Percentiles rank a stretch among this genome's conserved stretches.
Evolutionary conservation across 345 rosid species (phyloP).

Genomic region (Ailanthus altissimus): DNA sequence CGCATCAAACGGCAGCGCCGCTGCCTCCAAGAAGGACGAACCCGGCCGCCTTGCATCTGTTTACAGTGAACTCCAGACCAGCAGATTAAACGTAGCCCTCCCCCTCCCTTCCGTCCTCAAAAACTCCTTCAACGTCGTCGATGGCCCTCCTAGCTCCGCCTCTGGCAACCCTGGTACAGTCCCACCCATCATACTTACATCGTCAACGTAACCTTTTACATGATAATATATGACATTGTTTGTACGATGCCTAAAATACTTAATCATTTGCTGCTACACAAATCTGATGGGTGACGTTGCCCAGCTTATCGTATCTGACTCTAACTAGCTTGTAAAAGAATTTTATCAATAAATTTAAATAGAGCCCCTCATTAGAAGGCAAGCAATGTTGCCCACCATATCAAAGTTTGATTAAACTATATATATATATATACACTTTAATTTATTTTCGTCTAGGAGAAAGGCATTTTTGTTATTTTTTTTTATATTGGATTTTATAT

Average conservation of each 20-base stretch:
- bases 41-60: slow-evolving; percentile 31
- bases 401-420: too few relatives aligned
- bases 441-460: too few relatives aligned
- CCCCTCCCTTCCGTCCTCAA: slow-evolving; percentile 46
- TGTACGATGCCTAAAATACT: not conserved
- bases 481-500: too few relatives aligned
- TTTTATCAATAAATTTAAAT: too few relatives aligned
- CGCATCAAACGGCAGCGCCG: not conserved
- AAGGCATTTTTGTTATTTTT: too few relatives aligned
- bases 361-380: too few relatives aligned
- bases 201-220: too few relatives aligned
- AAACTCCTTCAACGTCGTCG: slow-evolving; percentile 37
- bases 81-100: slow-evolving; percentile 36
- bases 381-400: too few relatives aligned
- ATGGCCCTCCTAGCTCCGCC: slow-evolving; percentile 44
- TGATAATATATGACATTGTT: too few relatives aligned
- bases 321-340: too few relatives aligned
- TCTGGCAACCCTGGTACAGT: slow-evolving; percentile 43
- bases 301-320: too few relatives aligned
- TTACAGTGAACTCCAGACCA: slow-evolving; percentile 43
- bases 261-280: not conserved
- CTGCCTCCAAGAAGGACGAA: not conserved
- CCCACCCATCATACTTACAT: not conserved
- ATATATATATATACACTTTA: too few relatives aligned
- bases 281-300: not conserved